These are phyloP conservation scores for Rhynchospora tenuis DNA, from an alignment of 176 grass and related monocot species.

Conservation along the genomic window DNA sequence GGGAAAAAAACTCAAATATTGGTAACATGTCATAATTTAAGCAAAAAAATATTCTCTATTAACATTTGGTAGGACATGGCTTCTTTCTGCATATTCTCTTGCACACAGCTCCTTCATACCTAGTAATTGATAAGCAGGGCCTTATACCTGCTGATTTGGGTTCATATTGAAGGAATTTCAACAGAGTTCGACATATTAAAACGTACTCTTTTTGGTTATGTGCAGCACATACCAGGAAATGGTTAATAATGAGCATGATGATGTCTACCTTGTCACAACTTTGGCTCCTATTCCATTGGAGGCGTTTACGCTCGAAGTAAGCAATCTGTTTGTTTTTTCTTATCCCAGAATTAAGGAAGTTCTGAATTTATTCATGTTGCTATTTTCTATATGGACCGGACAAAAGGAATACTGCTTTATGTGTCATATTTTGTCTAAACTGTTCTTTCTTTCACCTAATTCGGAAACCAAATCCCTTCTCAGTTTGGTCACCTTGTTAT, in stretches of 20 bases:
- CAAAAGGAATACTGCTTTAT: neutral
- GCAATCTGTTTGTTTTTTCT: neutral
- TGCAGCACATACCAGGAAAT: slow-evolving; percentile 17
- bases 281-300: slow-evolving; percentile 71
- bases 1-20: neutral
- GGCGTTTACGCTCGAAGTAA: slow-evolving; percentile 76
- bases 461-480: neutral
- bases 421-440: neutral
- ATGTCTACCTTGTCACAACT: slow-evolving; percentile 90
- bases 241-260: slow-evolving; percentile 71
- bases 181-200: neutral
- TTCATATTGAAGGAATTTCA: neutral
- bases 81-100: too few species aligned
- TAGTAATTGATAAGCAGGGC: neutral
- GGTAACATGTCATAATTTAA: neutral
- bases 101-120: too few species aligned
- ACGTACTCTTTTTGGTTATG: neutral
- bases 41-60: neutral
- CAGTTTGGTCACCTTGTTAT: neutral
- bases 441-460: neutral
- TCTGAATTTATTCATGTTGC: neutral
- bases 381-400: neutral
- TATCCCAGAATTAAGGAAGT: neutral
- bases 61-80: too few species aligned
- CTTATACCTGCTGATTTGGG: neutral